Evolutionary conservation across 2,329 filamentous ascomycete genomes (phyloP).

Genomic region (Fonsecaea pedrosoi): DNA sequence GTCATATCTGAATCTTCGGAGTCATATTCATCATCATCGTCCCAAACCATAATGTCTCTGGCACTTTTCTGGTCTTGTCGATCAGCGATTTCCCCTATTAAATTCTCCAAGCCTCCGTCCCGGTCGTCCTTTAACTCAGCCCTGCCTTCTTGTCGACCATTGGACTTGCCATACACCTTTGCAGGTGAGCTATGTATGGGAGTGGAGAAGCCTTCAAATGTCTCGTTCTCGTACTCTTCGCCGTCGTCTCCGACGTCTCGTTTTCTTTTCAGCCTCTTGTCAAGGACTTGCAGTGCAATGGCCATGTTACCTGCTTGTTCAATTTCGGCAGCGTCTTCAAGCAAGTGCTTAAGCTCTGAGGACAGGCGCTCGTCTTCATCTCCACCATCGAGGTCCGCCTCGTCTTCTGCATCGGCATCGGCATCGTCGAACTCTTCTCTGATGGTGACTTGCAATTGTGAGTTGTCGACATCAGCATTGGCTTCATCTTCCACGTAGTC

Average conservation of each 20-base stretch:
- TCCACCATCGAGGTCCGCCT: slow-evolving; percentile 35
- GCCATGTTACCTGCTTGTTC: slow-evolving; percentile 8
- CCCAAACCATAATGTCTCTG: slow-evolving; percentile 33
- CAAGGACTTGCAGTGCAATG: slow-evolving; percentile 15
- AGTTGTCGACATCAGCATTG: slow-evolving; percentile 17
- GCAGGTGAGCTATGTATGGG: slow-evolving; percentile 10
- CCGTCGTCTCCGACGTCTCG: slow-evolving; percentile 30
- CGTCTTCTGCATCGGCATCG: slow-evolving; percentile 38
- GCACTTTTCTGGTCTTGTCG: slow-evolving; percentile 50
- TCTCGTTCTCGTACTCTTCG: slow-evolving; percentile 16
- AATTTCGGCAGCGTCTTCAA: slow-evolving; percentile 32
- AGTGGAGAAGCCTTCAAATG: slow-evolving; percentile 33
- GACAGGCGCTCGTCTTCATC: slow-evolving; percentile 41
- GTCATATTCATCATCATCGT: slow-evolving; percentile 41
- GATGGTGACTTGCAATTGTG: slow-evolving; percentile 20
- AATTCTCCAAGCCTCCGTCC: slow-evolving; percentile 47
- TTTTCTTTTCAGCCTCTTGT: slow-evolving; percentile 32
- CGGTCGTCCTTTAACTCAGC: slow-evolving; percentile 22
- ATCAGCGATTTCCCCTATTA: slow-evolving; percentile 54
- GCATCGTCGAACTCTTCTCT: slow-evolving; percentile 41
- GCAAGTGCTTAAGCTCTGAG: slow-evolving; percentile 30
- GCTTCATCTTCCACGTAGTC: slow-evolving; percentile 35
- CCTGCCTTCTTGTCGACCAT: slow-evolving; percentile 2
- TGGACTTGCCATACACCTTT: neutral
- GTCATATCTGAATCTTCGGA: slow-evolving; percentile 27